Conservation (phyloP, 2,329 filamentous ascomycete genomes). For the Biscogniauxia sp. region DNA sequence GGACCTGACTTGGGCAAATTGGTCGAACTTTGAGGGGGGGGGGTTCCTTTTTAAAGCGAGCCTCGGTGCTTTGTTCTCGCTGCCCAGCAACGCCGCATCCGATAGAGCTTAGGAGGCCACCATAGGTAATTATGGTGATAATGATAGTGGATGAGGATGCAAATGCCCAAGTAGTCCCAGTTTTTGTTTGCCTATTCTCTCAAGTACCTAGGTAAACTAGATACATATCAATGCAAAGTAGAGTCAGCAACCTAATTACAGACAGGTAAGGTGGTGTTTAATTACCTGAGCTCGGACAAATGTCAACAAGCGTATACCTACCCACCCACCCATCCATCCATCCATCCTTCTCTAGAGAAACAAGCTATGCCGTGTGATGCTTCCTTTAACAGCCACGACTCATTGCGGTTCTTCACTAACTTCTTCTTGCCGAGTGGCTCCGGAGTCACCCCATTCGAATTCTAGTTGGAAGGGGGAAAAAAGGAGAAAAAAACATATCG, state of each 20-base stretch:
- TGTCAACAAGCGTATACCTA: too few relatives aligned
- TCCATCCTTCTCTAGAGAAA: too few relatives aligned
- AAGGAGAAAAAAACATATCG: not conserved
- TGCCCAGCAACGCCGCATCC: not conserved
- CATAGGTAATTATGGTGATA: not conserved
- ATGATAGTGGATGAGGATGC: not conserved
- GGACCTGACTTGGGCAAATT: not conserved
- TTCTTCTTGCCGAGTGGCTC: constrained; percentile 16
- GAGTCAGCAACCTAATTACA: too few relatives aligned
- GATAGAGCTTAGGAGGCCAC: too few relatives aligned
- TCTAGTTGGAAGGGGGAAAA: constrained; percentile 18
- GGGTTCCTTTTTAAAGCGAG: not conserved
- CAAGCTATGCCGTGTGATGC: not conserved
- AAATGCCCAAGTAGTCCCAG: too few relatives aligned
- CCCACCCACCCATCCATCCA: too few relatives aligned
- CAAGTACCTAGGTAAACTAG: too few relatives aligned
- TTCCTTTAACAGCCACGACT: not conserved
- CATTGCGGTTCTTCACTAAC: constrained; percentile 19
- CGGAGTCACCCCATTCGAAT: constrained; percentile 32
- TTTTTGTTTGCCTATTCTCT: too few relatives aligned
- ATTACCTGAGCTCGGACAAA: too few relatives aligned
- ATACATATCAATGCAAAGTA: too few relatives aligned
- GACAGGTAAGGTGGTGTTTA: too few relatives aligned
- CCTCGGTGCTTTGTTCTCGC: not conserved
- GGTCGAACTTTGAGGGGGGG: not conserved